Conservation (phyloP, 2,329 filamentous ascomycete genomes). For the Claviceps humidiphila region DNA sequence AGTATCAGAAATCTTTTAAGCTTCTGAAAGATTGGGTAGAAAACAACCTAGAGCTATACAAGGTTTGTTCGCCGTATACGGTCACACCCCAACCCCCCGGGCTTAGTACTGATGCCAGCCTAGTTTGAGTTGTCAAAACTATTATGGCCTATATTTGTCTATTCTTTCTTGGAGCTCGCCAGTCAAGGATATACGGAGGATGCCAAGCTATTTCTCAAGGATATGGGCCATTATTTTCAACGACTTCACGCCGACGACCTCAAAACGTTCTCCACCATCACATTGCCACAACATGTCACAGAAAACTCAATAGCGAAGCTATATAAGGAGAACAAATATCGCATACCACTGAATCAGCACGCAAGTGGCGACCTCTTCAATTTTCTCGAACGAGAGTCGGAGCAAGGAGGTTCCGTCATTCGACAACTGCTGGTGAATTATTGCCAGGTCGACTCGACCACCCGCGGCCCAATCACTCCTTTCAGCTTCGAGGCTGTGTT, state of each 20-base stretch:
- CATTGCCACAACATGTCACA: conserved; percentile 61
- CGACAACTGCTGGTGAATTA: conserved; percentile 55
- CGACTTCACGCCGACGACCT: conserved; percentile 70
- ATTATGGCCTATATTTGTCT: conserved; percentile 88
- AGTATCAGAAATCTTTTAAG: conserved; percentile 63
- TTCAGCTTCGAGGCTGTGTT: conserved; percentile 50
- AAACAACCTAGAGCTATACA: conserved; percentile 86
- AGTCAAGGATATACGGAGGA: conserved; percentile 58
- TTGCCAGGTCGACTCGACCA: conserved; percentile 44
- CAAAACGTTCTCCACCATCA: conserved; percentile 58
- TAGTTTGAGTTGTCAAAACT: conserved; percentile 78
- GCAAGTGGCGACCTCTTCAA: conserved; percentile 73
- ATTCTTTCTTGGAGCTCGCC: conserved; percentile 76
- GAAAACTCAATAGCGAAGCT: conserved; percentile 67
- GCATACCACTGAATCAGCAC: conserved; percentile 76
- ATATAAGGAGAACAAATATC: conserved; percentile 78
- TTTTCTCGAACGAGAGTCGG: conserved; percentile 77
- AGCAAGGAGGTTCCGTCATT: conserved; percentile 67
- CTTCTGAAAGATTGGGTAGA: conserved; percentile 75
- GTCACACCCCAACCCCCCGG: not conserved
- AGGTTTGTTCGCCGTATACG: conserved; percentile 35
- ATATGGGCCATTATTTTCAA: conserved; percentile 57
- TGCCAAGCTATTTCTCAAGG: conserved; percentile 58
- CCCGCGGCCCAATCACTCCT: conserved; percentile 49
- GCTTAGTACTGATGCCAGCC: not conserved